Conservation (phyloP, 1,139 yeast genomes). For the Taphrina communis region DNA sequence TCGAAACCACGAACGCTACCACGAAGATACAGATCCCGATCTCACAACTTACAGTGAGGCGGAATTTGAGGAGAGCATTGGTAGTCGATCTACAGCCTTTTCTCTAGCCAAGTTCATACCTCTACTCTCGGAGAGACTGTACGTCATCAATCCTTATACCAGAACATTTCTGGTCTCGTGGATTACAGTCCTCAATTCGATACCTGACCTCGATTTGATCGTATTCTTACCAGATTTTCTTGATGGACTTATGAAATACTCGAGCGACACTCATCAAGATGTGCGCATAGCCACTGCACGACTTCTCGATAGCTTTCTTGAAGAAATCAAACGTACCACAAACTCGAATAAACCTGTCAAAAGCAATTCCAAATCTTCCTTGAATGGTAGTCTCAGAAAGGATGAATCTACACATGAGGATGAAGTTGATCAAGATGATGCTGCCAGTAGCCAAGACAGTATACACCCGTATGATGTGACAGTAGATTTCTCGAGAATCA, state of each 20-base stretch:
- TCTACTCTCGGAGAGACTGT: conserved; percentile 83
- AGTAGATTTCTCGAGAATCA: conserved; percentile 78
- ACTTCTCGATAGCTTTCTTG: conserved; percentile 72
- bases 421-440: conserved; percentile 57
- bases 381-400: conserved; percentile 45
- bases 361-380: not conserved
- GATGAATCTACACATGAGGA: conserved; percentile 50
- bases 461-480: conserved; percentile 67
- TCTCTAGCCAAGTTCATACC: conserved; percentile 90
- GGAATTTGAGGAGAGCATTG: not conserved
- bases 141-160: conserved; percentile 90
- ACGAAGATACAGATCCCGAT: conserved; percentile 10
- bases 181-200: conserved; percentile 87
- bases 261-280: conserved; percentile 84
- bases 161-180: conserved; percentile 84
- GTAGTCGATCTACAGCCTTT: conserved; percentile 63
- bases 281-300: conserved; percentile 86
- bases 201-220: conserved; percentile 87
- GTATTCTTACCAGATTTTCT: conserved; percentile 87
- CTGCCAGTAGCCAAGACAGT: conserved; percentile 13
- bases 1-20: not conserved
- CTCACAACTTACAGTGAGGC: not conserved
- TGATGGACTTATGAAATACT: conserved; percentile 79
- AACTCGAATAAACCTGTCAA: conserved; percentile 52
- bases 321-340: conserved; percentile 77